A percentile compares a stretch with the other conserved stretches of the same genome.
These are phyloP conservation scores for Botrytis tulipae DNA, from an alignment of 2,329 filamentous ascomycete species.

Conservation along the genomic window DNA sequence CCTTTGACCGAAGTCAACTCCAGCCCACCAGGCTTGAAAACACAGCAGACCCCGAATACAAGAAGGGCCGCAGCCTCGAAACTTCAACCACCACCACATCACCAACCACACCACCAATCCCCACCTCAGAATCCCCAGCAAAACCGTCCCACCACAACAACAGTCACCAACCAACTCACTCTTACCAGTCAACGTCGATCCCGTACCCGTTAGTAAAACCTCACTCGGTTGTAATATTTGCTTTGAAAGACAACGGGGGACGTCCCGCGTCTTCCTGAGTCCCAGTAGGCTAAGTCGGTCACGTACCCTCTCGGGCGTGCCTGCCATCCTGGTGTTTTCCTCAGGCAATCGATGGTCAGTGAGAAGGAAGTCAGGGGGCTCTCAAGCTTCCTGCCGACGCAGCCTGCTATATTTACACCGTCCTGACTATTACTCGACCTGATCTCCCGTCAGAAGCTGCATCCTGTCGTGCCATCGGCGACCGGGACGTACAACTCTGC, in stretches of 20 bases:
- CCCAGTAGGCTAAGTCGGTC: not conserved
- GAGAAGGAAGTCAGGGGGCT: not conserved
- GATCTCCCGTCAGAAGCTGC: not conserved
- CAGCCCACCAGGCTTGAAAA: not conserved
- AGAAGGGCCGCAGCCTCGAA: not conserved
- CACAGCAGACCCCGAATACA: not conserved
- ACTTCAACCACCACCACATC: not conserved
- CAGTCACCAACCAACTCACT: not conserved
- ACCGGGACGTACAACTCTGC: not conserved
- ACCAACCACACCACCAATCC: not conserved
- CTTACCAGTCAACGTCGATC: not conserved
- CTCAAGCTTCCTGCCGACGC: constrained; percentile 7
- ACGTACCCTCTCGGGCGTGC: not conserved
- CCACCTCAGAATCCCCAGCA: not conserved
- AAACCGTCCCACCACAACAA: not conserved
- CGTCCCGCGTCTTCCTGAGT: not conserved
- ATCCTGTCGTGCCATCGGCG: constrained; percentile 5
- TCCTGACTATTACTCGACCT: not conserved
- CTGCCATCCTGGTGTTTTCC: not conserved
- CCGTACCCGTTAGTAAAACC: not conserved
- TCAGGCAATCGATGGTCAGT: not conserved
- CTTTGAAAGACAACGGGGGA: not conserved
- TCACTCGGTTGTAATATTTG: not conserved
- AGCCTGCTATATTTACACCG: not conserved
- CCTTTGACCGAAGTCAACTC: not conserved